Base-by-base conservation (phyloP, 1,284 basidiomycete species). In the Exobasidium rhododendri region DNA sequence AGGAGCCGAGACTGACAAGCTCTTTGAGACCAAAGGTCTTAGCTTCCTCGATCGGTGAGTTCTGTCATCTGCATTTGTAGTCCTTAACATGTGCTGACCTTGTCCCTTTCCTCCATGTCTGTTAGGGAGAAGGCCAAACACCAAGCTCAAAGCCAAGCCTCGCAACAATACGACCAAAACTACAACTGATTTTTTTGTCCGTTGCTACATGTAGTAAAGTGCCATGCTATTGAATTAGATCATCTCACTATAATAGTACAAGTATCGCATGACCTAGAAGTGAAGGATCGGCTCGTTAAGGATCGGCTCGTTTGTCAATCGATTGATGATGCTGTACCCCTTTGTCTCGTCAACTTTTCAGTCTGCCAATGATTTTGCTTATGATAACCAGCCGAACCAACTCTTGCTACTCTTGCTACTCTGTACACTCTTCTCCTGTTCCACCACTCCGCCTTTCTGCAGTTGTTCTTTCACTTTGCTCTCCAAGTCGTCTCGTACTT, bases 71-170 rank as follows among this genome's bases (percentile, higher is more conserved):
- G 43, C 17, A 14, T 45, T n/a, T n/a, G 43, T 45, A 14, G 14
- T 14, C n/a, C 43, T n/a, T 45, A 14, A 14, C 14, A n/a, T 52
- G 17, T 17, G 44, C 17, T 17, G 50, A 40, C 35, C 35, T 40
- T 40, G 35, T 40, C 35, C 17, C 17, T 40, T 40, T 40, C 17
- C 17, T 40, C 17, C 17, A 10, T 40, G 7, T 40, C 17, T 40
- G 7, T 40, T 40, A 40, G 68, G 62, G 81, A 83, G 77, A 80
- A 81, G 77, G 83, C 83, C 46, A 83, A 84, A 79, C 77, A 73
- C 58, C 75, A 83, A 17, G 77, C 81, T 66, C 54, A 64, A 24
- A 30, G 73, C 56, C 64, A 73, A 65, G 70, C 69, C 29, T 62
- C 67, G 22, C 59, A 66, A 62, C 56, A 68, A 13, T 71, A 69